Base-by-base conservation (phyloP, 768 basidiomycete species). In the Lactarius sp. region DNA sequence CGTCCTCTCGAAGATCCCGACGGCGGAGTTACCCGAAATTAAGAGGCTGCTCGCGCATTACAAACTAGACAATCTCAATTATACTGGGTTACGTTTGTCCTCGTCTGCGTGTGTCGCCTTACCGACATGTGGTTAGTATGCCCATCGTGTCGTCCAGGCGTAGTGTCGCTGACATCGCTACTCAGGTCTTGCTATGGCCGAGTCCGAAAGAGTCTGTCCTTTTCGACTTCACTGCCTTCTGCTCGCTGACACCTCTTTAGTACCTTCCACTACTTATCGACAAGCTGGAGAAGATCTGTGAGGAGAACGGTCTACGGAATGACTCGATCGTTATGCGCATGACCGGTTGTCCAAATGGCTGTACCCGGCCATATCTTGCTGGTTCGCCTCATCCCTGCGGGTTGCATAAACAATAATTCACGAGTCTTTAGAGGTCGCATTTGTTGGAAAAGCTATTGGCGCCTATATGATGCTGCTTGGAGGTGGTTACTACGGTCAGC, bases 261-360 rank as follows among this genome's bases (percentile, higher is more conserved):
- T 99, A 98, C 74, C 79, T 99, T 13, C 97, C 96, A 16, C 70
- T 98, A 14, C 85, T 98, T 46, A 81, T 98, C 62, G 88, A 92
- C 76, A 98, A 98, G 77, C 88, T 98, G 18, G 96, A 99, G 78
- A 85, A 86, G 76, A 88, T 98, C 6, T 92, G 90, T 71, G 97
- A 98, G 73, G 91, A 94, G 73, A 89, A 86, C 69, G 96, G 96
- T 20, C 79, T 98, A 47, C 82, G 96, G 52, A 88, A 97, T 72
- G 96, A 99, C 75, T 86, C 90, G 3, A 96, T 98, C 68, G 85
- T 98, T 64, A 98, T 99, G 96, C 85, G 96, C 58, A 98, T 98
- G 95, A 98, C 95, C 16, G 96, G 96, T 55, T 98, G 95, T 69
- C 92, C 92, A 3, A 94, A 94, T 70, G 93, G 92, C 42, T 94